phyloP scores from a whole-genome alignment of 306 rosid species.

The Vigna hirtella region DNA sequence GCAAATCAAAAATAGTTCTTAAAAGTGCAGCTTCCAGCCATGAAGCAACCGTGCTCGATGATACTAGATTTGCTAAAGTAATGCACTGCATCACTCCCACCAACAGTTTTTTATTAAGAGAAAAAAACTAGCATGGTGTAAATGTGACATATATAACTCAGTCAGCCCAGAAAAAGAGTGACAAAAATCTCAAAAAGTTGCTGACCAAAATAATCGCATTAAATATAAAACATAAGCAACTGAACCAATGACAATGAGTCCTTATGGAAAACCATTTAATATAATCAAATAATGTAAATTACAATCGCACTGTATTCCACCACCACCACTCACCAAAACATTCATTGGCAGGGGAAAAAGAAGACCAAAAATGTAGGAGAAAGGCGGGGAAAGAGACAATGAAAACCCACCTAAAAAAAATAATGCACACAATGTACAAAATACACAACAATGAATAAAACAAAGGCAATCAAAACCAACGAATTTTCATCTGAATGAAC shows the following conservation, averaged over 20 bases:
- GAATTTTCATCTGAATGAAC: constrained; percentile 42
- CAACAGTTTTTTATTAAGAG: neutral
- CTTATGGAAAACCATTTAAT: constrained; percentile 55
- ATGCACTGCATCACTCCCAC: neutral
- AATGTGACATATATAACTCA: neutral
- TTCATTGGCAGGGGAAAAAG: constrained; percentile 40
- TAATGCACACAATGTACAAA: constrained; percentile 86
- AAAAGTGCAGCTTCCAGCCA: neutral
- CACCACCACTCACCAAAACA: constrained; percentile 62
- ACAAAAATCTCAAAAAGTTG: constrained; percentile 12
- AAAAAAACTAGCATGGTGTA: neutral
- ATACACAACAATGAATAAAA: constrained; percentile 67
- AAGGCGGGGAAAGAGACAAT: constrained; percentile 41
- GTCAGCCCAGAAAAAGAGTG: neutral
- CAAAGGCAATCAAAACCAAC: constrained; percentile 47
- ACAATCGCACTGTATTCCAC: constrained; percentile 64
- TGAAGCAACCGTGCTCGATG: neutral
- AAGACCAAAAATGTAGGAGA: constrained; percentile 41
- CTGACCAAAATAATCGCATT: neutral
- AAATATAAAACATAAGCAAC: neutral
- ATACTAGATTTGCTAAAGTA: neutral
- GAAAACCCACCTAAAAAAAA: constrained; percentile 57
- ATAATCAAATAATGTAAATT: constrained; percentile 56
- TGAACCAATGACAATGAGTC: constrained; percentile 13
- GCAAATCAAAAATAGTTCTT: neutral